phyloP scores from a whole-genome alignment of 257 asterid species.

The Paulownia fortunei region DNA sequence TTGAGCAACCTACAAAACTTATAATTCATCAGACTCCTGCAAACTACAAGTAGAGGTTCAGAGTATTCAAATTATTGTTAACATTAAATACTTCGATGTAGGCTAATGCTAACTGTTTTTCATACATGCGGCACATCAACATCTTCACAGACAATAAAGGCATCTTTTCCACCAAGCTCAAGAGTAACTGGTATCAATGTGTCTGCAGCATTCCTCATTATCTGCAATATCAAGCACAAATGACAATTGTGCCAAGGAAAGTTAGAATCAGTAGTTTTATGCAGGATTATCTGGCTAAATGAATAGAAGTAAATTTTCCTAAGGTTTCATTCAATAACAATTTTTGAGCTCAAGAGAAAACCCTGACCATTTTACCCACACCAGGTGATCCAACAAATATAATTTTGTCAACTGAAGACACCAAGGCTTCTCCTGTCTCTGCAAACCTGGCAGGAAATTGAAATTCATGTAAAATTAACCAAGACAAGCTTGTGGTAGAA shows the following conservation, averaged over 20 bases:
- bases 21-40: conserved; percentile 26
- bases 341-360: conserved; percentile 24
- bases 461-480: conserved; percentile 32
- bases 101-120: conserved; percentile 31
- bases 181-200: conserved; percentile 92
- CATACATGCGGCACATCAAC: conserved; percentile 88
- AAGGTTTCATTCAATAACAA: neutral
- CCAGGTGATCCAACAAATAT: conserved; percentile 99
- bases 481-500: conserved; percentile 31
- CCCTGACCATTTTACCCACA: conserved; percentile 88
- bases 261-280: conserved; percentile 4
- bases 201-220: conserved; percentile 91
- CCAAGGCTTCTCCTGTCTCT: conserved; percentile 98
- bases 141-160: conserved; percentile 97
- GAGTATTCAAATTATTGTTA: conserved; percentile 6
- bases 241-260: conserved; percentile 17
- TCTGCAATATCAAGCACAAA: conserved; percentile 51
- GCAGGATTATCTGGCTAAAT: conserved; percentile 17
- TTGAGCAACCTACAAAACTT: conserved; percentile 84
- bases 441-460: conserved; percentile 74
- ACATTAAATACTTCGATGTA: conserved; percentile 25
- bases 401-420: conserved; percentile 89
- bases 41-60: conserved; percentile 1
- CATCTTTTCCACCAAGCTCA: conserved; percentile 99
- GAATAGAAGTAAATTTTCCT: conserved; percentile 21